phyloP scores from a whole-genome alignment of 2,329 filamentous ascomycete species.

The Beauveria pseudobassiana region DNA sequence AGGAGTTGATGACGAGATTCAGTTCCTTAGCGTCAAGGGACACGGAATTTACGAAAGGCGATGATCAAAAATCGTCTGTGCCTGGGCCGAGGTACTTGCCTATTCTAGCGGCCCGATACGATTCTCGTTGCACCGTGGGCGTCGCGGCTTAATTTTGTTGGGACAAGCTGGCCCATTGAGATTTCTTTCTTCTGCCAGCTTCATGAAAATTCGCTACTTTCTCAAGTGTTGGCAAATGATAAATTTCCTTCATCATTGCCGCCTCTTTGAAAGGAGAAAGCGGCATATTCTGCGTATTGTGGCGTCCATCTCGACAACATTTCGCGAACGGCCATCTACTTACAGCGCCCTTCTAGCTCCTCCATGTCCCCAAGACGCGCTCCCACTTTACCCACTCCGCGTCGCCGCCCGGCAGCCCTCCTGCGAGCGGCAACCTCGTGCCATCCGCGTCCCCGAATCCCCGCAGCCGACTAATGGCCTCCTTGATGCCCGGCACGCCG shows the following conservation, averaged over 20 bases:
- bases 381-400: constrained; percentile 50
- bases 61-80: not conserved
- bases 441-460: constrained; percentile 52
- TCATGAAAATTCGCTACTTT: no score
- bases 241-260: no score
- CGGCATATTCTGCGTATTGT: no score
- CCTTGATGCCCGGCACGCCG: constrained; percentile 59
- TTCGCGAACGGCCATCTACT: not conserved
- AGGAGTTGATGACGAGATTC: not conserved
- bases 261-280: no score
- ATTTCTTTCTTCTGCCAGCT: not conserved
- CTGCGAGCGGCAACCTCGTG: constrained; percentile 49
- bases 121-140: not conserved
- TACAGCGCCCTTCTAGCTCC: constrained; percentile 30
- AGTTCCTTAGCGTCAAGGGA: not conserved
- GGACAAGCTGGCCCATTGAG: not conserved
- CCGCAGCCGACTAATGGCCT: constrained; percentile 51
- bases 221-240: no score
- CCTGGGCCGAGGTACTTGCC: constrained; percentile 5
- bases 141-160: not conserved
- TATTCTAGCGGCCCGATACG: not conserved
- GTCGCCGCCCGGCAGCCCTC: constrained; percentile 50
- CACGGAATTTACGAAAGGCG: not conserved
- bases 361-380: constrained; percentile 34
- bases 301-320: no score